These are phyloP conservation scores for Rhizophora mangle DNA, from an alignment of 345 rosid species.

Conservation along the genomic window DNA sequence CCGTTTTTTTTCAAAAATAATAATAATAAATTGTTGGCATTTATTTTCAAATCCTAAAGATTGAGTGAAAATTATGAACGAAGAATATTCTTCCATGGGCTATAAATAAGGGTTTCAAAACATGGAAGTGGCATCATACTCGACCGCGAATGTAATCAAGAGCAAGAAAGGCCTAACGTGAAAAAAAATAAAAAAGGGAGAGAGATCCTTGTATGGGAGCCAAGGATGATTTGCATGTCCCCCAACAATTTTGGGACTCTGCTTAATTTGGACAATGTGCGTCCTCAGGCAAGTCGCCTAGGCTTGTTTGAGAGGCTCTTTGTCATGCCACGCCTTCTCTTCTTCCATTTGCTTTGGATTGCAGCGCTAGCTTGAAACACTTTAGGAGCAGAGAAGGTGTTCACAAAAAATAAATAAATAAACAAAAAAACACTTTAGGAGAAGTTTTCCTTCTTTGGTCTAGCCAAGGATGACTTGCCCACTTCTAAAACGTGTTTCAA, in stretches of 20 bases:
- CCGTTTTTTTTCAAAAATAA: too few species aligned
- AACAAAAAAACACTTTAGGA: background rate
- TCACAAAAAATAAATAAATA: too few species aligned
- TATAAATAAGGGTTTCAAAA: background rate
- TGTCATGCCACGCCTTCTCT: background rate
- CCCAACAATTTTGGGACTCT: background rate
- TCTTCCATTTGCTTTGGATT: background rate
- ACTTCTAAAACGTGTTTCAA: background rate
- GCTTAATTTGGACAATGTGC: background rate
- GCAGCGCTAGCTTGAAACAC: too few species aligned
- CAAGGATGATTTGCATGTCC: background rate
- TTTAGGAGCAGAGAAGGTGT: too few species aligned
- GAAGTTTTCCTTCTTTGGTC: background rate
- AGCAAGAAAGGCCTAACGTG: background rate
- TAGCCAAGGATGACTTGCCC: background rate
- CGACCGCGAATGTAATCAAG: background rate
- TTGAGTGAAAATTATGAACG: too few species aligned
- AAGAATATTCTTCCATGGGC: background rate
- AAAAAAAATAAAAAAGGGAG: background rate
- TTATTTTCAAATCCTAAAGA: too few species aligned
- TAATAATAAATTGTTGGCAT: too few species aligned
- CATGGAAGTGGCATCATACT: background rate
- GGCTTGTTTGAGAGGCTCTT: background rate
- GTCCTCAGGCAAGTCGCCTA: background rate
- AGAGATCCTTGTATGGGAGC: background rate